A percentile compares a stretch with the other conserved stretches of the same genome.
These are phyloP conservation scores for Hemileccinum impolitum DNA, from an alignment of 768 basidiomycete species.

Conservation along the genomic window DNA sequence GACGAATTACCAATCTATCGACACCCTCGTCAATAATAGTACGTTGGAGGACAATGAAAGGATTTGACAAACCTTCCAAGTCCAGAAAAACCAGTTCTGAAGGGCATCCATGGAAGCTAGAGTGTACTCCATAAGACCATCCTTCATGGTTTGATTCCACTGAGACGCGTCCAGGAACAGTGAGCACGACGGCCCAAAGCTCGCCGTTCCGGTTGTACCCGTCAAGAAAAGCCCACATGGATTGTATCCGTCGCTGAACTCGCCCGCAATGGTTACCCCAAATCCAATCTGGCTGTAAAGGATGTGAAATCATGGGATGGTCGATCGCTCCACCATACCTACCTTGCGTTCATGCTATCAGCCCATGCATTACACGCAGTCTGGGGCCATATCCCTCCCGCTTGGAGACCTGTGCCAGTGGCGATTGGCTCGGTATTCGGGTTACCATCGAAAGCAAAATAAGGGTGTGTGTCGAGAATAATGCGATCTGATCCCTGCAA, in stretches of 20 bases:
- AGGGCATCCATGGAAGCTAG: conserved; percentile 64
- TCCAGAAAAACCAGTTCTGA: conserved; percentile 74
- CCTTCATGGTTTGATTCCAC: conserved; percentile 51
- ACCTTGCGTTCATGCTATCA: conserved; percentile 44
- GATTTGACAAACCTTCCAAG: conserved; percentile 54
- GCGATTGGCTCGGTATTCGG: conserved; percentile 34
- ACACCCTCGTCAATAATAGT: conserved; percentile 1
- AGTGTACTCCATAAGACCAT: conserved; percentile 48
- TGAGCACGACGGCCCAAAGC: conserved; percentile 35
- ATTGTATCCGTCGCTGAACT: conserved; percentile 69
- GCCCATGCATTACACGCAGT: conserved; percentile 62
- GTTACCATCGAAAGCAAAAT: conserved; percentile 55
- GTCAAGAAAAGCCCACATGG: conserved; percentile 57
- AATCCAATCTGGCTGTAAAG: conserved; percentile 45
- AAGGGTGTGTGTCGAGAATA: conserved; percentile 66
- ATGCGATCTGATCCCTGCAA: conserved; percentile 57
- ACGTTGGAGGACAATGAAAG: neutral
- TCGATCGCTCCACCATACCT: conserved; percentile 11
- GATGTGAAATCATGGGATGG: neutral
- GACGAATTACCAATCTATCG: conserved; percentile 55
- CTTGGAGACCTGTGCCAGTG: conserved; percentile 28
- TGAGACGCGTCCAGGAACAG: conserved; percentile 47
- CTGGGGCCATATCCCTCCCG: conserved; percentile 45
- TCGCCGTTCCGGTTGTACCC: conserved; percentile 27
- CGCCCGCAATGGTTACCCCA: conserved; percentile 72